These are phyloP conservation scores for Trichosporon ovoides DNA, from an alignment of 1,284 basidiomycete genomes.

Conservation along the genomic window DNA sequence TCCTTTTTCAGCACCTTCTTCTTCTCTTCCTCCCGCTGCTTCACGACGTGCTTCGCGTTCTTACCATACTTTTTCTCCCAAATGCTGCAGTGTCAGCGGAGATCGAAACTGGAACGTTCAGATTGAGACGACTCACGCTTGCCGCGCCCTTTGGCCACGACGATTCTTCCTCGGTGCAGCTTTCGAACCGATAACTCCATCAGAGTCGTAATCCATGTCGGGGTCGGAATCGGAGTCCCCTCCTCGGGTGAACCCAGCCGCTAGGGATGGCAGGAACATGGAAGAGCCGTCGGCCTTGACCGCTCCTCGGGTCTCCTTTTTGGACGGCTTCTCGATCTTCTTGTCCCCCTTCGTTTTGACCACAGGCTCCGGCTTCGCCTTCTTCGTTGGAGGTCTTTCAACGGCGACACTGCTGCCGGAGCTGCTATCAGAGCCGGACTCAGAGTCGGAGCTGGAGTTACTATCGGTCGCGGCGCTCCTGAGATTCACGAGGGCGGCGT, in stretches of 20 bases:
- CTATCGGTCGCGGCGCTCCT: background rate
- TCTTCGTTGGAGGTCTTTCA: conserved; percentile 25
- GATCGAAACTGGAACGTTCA: too few species aligned
- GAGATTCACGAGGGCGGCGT: background rate
- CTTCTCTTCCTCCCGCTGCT: conserved; percentile 48
- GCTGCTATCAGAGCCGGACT: conserved; percentile 17
- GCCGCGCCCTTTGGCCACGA: conserved; percentile 80
- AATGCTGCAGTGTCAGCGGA: conserved; percentile 57
- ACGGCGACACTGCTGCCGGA: conserved; percentile 12
- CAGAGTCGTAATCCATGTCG: conserved; percentile 62
- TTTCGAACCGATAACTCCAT: conserved; percentile 52
- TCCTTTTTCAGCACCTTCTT: conserved; percentile 10
- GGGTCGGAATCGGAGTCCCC: conserved; percentile 70
- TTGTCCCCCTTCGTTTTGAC: conserved; percentile 24
- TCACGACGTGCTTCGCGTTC: conserved; percentile 84
- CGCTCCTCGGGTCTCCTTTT: background rate
- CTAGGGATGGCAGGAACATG: conserved; percentile 80
- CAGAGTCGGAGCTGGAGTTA: conserved; percentile 17
- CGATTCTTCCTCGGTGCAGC: conserved; percentile 68
- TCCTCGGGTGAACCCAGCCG: conserved; percentile 70
- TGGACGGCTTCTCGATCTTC: conserved; percentile 9
- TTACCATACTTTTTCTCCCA: conserved; percentile 96
- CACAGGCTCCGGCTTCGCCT: conserved; percentile 19
- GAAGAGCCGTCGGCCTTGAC: conserved; percentile 51
- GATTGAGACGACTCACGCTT: conserved; percentile 63